Percentiles rank a stretch among this genome's conserved stretches.
phyloP scores from a whole-genome alignment of 345 rosid genomes.

The Stellera chamaejasme region DNA sequence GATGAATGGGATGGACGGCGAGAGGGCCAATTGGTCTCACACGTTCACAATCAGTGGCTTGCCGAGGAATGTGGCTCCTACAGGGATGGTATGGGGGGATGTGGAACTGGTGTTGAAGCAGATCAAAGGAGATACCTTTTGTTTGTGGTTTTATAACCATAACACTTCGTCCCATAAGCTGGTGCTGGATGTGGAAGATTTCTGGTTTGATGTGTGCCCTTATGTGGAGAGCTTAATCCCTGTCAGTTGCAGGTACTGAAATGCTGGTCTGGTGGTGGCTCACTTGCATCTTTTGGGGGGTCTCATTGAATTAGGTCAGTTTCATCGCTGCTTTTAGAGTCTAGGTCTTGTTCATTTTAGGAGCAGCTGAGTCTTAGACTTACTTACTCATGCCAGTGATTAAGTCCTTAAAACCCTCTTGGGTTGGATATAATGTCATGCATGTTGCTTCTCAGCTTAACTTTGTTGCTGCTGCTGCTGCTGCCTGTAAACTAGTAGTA shows the following conservation, averaged over 20 bases:
- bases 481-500: background rate
- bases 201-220: constrained; percentile 14
- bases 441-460: constrained; percentile 1
- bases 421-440: background rate
- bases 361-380: constrained; percentile 1
- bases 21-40: constrained; percentile 4
- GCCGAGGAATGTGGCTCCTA: constrained; percentile 10
- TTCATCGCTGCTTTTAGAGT: background rate
- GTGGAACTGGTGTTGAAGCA: constrained; percentile 15
- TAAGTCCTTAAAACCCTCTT: no score
- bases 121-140: background rate
- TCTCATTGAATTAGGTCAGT: background rate
- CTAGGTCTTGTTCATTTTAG: background rate
- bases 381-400: background rate
- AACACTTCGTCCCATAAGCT: background rate
- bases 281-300: constrained; percentile 1
- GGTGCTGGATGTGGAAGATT: constrained; percentile 4
- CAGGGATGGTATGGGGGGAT: constrained; percentile 15
- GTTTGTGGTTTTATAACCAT: constrained; percentile 9
- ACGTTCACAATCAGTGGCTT: background rate
- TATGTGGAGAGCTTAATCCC: constrained; percentile 29
- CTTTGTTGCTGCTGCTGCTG: no score
- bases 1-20: background rate
- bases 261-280: constrained; percentile 1
- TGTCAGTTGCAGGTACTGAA: constrained; percentile 7